These are phyloP conservation scores for Scedosporium apiospermum DNA, from an alignment of 2,329 filamentous ascomycete genomes.

Conservation along the genomic window DNA sequence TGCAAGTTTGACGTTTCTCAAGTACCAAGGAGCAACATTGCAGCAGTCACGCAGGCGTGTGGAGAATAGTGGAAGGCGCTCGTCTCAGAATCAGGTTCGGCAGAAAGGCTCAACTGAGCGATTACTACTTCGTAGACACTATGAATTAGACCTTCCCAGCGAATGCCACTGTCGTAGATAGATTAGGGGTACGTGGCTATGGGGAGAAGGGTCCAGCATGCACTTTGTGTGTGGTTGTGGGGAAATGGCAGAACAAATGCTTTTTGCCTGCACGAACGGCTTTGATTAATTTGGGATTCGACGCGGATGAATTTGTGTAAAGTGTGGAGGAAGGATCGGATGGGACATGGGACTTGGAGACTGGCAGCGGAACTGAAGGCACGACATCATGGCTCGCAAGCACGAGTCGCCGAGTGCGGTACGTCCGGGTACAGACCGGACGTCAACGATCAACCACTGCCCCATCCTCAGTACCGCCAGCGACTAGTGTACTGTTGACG, in stretches of 20 bases:
- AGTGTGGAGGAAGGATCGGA: background rate
- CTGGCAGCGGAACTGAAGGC: background rate
- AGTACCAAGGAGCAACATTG: background rate
- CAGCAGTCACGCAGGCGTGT: background rate
- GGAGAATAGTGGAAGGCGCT: background rate
- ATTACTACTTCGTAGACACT: background rate
- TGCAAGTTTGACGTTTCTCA: background rate
- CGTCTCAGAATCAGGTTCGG: background rate
- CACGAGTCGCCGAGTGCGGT: background rate
- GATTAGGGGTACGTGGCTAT: background rate
- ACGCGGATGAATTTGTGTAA: background rate
- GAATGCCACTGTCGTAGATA: background rate
- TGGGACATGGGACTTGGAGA: background rate
- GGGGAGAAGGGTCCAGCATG: background rate
- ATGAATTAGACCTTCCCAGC: background rate
- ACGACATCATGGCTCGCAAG: background rate
- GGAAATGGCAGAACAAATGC: background rate
- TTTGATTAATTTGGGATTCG: background rate
- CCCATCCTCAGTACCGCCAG: too few relatives aligned
- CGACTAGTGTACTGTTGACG: too few relatives aligned
- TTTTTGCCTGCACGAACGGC: background rate
- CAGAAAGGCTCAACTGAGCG: background rate
- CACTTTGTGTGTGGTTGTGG: background rate
- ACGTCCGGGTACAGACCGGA: background rate
- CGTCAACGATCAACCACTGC: too few relatives aligned